Evolutionary conservation across 2,329 filamentous ascomycete genomes (phyloP).

Genomic region (Arthroderma sp.): DNA sequence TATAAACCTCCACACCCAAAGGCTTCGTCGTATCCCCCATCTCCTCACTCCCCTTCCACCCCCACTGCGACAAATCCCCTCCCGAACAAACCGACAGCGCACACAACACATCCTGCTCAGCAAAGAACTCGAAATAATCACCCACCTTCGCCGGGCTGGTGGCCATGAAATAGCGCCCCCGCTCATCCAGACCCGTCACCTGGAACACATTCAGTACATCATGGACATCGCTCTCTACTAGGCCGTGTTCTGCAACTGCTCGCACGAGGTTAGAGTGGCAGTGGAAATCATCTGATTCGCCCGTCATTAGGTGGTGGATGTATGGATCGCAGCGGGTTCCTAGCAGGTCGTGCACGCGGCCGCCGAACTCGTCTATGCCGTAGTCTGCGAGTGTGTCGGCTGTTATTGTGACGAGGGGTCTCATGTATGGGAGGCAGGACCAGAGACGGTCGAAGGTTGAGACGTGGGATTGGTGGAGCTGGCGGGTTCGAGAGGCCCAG

Average conservation of each 20-base stretch:
- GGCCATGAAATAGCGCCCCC: conserved; percentile 64
- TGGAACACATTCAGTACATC: conserved; percentile 82
- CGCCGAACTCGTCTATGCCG: conserved; percentile 50
- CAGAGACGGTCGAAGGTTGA: conserved; percentile 61
- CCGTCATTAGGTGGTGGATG: conserved; percentile 60
- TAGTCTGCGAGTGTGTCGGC: conserved; percentile 53
- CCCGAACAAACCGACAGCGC: conserved; percentile 61
- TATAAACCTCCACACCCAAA: conserved; percentile 61
- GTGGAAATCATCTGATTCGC: conserved; percentile 64
- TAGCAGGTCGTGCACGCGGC: conserved; percentile 63
- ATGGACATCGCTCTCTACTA: conserved; percentile 64
- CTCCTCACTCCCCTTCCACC: conserved; percentile 52
- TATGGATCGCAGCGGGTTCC: conserved; percentile 79
- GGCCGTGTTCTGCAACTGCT: conserved; percentile 55
- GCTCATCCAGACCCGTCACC: conserved; percentile 61
- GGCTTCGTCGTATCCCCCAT: conserved; percentile 61
- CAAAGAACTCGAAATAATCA: conserved; percentile 61
- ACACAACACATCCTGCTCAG: conserved; percentile 62
- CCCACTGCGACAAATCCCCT: conserved; percentile 71
- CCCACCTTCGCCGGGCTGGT: conserved; percentile 36
- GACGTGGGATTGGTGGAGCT: conserved; percentile 67
- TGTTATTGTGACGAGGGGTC: conserved; percentile 60
- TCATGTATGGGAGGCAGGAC: conserved; percentile 64
- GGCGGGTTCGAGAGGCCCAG: conserved; percentile 68
- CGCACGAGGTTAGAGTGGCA: conserved; percentile 73